Conservation (phyloP, 768 basidiomycete genomes). For the Sutorius australiensis region DNA sequence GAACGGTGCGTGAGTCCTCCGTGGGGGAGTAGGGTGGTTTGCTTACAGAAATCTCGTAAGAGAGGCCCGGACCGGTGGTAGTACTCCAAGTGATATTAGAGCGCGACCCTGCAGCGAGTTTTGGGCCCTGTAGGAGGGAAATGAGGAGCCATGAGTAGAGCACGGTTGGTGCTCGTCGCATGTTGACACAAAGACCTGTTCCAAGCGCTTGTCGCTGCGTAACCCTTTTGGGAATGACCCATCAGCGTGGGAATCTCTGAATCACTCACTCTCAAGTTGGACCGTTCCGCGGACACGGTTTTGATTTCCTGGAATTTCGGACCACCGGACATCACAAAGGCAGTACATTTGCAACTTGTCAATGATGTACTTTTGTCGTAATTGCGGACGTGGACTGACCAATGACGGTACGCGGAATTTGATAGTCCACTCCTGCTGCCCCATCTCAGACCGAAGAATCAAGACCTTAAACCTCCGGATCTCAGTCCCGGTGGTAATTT, state of each 20-base stretch:
- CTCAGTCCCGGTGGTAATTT: background rate
- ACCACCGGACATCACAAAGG: background rate
- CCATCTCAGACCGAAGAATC: background rate
- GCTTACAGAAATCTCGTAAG: conserved; percentile 27
- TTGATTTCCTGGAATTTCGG: background rate
- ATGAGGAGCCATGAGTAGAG: conserved; percentile 17
- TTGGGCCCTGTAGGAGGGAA: conserved; percentile 1
- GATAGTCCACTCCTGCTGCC: background rate
- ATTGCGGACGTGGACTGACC: background rate
- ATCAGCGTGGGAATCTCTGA: conserved; percentile 14
- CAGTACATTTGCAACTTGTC: background rate
- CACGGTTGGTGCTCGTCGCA: conserved; percentile 20
- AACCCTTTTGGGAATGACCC: background rate
- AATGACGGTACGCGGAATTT: background rate
- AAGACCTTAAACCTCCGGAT: background rate
- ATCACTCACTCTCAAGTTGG: background rate
- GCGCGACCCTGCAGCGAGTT: conserved; percentile 1
- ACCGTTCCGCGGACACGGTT: background rate
- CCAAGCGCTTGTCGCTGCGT: background rate
- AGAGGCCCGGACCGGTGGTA: conserved; percentile 12
- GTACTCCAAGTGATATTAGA: conserved; percentile 18
- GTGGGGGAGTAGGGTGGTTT: background rate
- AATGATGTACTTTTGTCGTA: background rate
- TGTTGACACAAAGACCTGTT: conserved; percentile 10
- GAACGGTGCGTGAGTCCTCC: conserved; percentile 8